phyloP scores from a whole-genome alignment of 768 basidiomycete genomes.

The Mycena rebaudengoi region DNA sequence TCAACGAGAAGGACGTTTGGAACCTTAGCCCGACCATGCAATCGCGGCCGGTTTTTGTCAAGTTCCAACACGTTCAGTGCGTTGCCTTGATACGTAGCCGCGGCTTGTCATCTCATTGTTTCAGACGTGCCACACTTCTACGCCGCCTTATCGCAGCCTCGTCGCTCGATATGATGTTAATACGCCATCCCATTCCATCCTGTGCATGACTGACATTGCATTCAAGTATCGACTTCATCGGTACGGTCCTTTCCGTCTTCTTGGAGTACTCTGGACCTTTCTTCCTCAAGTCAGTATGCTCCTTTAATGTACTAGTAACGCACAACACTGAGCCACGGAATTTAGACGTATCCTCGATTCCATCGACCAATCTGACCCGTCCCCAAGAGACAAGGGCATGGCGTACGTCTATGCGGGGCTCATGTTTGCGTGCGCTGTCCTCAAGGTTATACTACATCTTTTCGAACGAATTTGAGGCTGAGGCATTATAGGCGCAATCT shows the following conservation, averaged over 20 bases:
- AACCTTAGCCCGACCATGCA: slow-evolving; percentile 71
- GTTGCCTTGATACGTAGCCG: no score
- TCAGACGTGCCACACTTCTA: neutral
- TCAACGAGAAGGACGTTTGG: slow-evolving; percentile 80
- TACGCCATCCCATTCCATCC: neutral
- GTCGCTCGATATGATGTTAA: neutral
- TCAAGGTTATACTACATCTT: neutral
- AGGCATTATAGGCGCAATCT: neutral
- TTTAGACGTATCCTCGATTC: neutral
- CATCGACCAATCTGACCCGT: neutral
- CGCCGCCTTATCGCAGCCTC: neutral
- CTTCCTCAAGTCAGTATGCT: neutral
- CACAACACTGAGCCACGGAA: neutral
- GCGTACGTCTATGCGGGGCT: slow-evolving; percentile 6
- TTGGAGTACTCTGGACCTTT: neutral
- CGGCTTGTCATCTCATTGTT: no score
- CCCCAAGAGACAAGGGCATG: neutral
- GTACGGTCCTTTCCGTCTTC: neutral
- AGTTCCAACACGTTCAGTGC: no score
- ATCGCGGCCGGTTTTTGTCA: slow-evolving; percentile 67
- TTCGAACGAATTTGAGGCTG: neutral
- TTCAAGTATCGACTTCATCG: neutral
- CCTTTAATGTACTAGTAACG: neutral
- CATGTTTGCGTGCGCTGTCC: neutral
- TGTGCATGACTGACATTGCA: neutral